phyloP scores from a whole-genome alignment of 148 eudicot genomes.

The Oxyria digyna region DNA sequence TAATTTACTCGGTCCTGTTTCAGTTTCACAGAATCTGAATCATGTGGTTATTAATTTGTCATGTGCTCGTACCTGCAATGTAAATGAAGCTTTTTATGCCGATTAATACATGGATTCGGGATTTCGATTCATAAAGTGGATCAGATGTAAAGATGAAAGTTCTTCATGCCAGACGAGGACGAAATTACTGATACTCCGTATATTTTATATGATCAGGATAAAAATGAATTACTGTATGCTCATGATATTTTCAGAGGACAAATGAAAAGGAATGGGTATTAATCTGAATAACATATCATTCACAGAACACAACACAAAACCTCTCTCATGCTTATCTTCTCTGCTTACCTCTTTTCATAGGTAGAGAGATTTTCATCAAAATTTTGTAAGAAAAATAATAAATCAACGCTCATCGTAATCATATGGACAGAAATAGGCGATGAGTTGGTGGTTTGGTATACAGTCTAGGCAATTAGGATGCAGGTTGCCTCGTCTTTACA shows the following conservation, averaged over 20 bases:
- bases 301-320: not conserved
- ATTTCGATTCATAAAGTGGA: not conserved
- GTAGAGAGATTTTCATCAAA: constrained; percentile 7
- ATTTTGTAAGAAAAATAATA: not conserved
- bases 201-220: not conserved
- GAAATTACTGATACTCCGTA: too few relatives aligned
- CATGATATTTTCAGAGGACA: not conserved
- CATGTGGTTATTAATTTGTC: not conserved
- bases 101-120: too few relatives aligned
- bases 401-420: not conserved
- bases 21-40: not conserved
- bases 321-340: constrained; percentile 4
- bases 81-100: not conserved
- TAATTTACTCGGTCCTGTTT: not conserved
- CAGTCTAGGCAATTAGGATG: not conserved
- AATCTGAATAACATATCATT: not conserved
- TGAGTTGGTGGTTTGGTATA: not conserved
- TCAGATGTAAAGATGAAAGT: not conserved
- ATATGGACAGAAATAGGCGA: constrained; percentile 1
- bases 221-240: not conserved
- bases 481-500: constrained; percentile 5
- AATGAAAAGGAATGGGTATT: not conserved
- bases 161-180: not conserved
- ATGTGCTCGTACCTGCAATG: not conserved
- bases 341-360: constrained; percentile 4